Percentiles rank a stretch among this genome's conserved stretches.
These are phyloP conservation scores for Geranomyces michiganensis DNA, from an alignment of 192 early-diverging fungal genomes.

Conservation along the genomic window DNA sequence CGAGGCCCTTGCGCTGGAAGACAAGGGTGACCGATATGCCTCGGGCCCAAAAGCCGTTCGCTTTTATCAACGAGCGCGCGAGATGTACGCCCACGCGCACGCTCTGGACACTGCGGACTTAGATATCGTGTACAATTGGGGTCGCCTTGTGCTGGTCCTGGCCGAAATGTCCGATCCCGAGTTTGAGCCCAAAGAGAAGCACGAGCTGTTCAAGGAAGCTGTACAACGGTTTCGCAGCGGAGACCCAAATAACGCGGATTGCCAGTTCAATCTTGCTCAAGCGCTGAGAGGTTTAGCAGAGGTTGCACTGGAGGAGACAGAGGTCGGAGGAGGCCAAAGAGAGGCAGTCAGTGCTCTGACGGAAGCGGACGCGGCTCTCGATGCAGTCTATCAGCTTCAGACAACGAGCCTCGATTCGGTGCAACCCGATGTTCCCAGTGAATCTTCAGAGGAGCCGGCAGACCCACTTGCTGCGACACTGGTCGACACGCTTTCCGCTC, in stretches of 20 bases:
- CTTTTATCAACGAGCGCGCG: conserved; percentile 67
- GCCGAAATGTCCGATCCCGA: conserved; percentile 48
- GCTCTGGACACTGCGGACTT: conserved; percentile 41
- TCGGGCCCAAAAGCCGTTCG: conserved; percentile 67
- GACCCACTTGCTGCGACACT: conserved; percentile 32
- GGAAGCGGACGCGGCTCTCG: conserved; percentile 42
- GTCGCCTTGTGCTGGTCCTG: conserved; percentile 55
- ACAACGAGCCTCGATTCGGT: not conserved
- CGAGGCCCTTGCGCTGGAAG: conserved; percentile 42
- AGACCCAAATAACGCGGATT: conserved; percentile 64
- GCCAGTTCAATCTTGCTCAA: conserved; percentile 70
- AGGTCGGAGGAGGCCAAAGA: conserved; percentile 48
- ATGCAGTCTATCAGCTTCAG: conserved; percentile 28
- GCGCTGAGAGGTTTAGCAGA: conserved; percentile 64
- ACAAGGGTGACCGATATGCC: conserved; percentile 68
- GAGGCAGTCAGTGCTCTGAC: conserved; percentile 40
- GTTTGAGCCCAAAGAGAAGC: not conserved
- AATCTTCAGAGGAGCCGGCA: conserved; percentile 1
- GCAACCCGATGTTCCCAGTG: conserved; percentile 19
- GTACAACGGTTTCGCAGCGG: conserved; percentile 52
- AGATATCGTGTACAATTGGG: conserved; percentile 68
- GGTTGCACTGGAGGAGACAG: conserved; percentile 49
- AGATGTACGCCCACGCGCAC: conserved; percentile 67
- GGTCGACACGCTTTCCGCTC: conserved; percentile 47
- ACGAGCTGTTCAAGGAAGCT: conserved; percentile 53